These are phyloP conservation scores for Kodamaea sp. DNA, from an alignment of 1,139 yeast genomes.

Conservation along the genomic window DNA sequence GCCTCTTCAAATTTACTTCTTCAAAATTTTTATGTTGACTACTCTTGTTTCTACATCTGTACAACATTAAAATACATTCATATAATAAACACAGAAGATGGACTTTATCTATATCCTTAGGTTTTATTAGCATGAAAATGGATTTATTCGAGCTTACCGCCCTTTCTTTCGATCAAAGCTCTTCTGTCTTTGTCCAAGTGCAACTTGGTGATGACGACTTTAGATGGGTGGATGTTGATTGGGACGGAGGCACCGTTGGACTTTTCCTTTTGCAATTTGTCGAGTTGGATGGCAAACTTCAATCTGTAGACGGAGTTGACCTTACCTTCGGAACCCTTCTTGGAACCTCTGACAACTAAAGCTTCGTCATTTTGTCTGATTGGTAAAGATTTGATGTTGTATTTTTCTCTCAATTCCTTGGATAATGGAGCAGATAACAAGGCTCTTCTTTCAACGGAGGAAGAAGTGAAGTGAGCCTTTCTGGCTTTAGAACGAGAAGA, in stretches of 20 bases:
- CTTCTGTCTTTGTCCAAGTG: slow-evolving; percentile 99
- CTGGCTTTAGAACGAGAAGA: slow-evolving; percentile 99
- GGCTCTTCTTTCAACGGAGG: slow-evolving; percentile 94
- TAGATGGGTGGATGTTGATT: slow-evolving; percentile 97
- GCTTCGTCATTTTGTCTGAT: slow-evolving; percentile 99
- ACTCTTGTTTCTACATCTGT: no score
- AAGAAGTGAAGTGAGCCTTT: slow-evolving; percentile 99
- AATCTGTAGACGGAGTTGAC: slow-evolving; percentile 98
- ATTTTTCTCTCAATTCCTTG: slow-evolving; percentile 97
- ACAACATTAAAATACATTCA: slow-evolving; percentile 20
- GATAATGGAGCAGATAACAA: slow-evolving; percentile 98
- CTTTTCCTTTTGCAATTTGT: slow-evolving; percentile 97
- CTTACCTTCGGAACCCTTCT: slow-evolving; percentile 99
- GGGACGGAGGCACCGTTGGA: slow-evolving; percentile 98
- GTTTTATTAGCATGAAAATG: slow-evolving; percentile 12
- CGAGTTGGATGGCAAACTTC: slow-evolving; percentile 95
- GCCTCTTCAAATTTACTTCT: no score
- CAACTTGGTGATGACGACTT: slow-evolving; percentile 98
- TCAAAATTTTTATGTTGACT: no score
- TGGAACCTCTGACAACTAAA: slow-evolving; percentile 95
- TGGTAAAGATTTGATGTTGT: slow-evolving; percentile 95
- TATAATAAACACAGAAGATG: slow-evolving; percentile 17
- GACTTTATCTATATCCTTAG: slow-evolving; percentile 3
- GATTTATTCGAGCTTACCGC: slow-evolving; percentile 54
- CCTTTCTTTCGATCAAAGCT: slow-evolving; percentile 93